Conservation (phyloP, 139 green algal species). For the Chlamydomonas sp. region DNA sequence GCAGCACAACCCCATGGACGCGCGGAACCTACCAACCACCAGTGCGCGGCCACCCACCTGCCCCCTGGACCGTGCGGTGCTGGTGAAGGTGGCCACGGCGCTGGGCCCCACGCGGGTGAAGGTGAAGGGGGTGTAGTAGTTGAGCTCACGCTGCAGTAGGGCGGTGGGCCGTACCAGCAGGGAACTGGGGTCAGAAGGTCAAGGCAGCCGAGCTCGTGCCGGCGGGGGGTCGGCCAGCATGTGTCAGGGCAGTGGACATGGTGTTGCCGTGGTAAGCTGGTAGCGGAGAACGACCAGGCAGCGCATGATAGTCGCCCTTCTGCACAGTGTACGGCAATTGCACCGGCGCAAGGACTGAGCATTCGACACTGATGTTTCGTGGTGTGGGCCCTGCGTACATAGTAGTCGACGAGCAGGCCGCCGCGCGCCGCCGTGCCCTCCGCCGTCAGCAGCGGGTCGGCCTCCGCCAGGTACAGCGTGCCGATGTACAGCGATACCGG, state of each 20-base stretch:
- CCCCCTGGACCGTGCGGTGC: conserved; percentile 21
- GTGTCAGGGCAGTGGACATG: too few relatives aligned
- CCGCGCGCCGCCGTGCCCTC: background rate
- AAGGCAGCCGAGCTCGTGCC: too few relatives aligned
- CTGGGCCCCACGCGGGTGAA: conserved; percentile 23
- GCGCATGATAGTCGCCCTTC: too few relatives aligned
- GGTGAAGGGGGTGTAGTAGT: conserved; percentile 12
- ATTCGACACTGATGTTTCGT: background rate
- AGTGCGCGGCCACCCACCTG: conserved; percentile 7
- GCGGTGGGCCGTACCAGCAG: too few relatives aligned
- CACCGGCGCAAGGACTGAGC: background rate
- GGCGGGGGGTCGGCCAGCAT: too few relatives aligned
- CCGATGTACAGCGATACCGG: conserved; percentile 13
- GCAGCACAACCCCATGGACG: too few relatives aligned
- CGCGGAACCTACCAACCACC: too few relatives aligned
- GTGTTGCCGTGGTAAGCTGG: too few relatives aligned
- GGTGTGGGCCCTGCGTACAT: background rate
- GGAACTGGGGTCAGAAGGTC: too few relatives aligned
- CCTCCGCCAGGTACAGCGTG: conserved; percentile 18
- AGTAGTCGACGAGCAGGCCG: conserved; percentile 26
- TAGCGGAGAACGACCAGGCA: too few relatives aligned
- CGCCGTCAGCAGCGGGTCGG: conserved; percentile 17
- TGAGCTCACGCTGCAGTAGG: background rate
- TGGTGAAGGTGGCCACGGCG: background rate
- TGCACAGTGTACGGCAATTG: too few relatives aligned